Percentiles rank a stretch among this genome's conserved stretches.
Conservation (phyloP, 129 eudicot genomes). For the Deinandra increscens region DNA sequence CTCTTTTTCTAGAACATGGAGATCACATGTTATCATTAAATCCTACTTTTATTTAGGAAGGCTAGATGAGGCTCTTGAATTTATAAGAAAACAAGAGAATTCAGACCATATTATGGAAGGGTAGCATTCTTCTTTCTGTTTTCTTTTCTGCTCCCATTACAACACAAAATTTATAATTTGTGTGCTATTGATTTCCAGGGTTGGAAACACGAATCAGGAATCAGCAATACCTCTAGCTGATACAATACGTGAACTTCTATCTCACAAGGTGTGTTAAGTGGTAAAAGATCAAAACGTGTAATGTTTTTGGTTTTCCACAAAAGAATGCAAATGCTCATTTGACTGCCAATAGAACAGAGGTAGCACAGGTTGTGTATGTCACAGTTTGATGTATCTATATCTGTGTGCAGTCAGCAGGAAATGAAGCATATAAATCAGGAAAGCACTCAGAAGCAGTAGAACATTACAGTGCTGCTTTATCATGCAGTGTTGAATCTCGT, state of each 20-base stretch:
- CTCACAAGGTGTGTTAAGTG: slow-evolving; percentile 56
- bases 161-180: background rate
- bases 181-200: slow-evolving; percentile 40
- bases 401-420: slow-evolving; percentile 74
- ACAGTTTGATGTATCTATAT: background rate
- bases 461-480: slow-evolving; percentile 78
- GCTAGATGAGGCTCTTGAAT: slow-evolving; percentile 74
- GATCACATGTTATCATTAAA: slow-evolving; percentile 42
- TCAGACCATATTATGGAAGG: slow-evolving; percentile 33
- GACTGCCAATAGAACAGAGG: background rate
- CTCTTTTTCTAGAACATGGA: slow-evolving; percentile 50
- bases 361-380: background rate
- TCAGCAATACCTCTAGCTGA: slow-evolving; percentile 62
- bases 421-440: slow-evolving; percentile 89
- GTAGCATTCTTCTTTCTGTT: slow-evolving; percentile 26
- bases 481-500: slow-evolving; percentile 79
- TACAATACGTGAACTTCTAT: slow-evolving; percentile 57
- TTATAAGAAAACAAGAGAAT: slow-evolving; percentile 66
- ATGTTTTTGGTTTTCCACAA: background rate
- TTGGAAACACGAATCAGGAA: slow-evolving; percentile 39
- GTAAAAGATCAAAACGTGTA: background rate
- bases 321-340: background rate
- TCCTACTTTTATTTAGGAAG: slow-evolving; percentile 76
- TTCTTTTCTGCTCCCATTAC: background rate
- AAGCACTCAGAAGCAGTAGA: slow-evolving; percentile 85